Percentiles rank a stretch among this genome's conserved stretches.
Evolutionary conservation across 805 yeast genomes (phyloP).

Genomic region (Trichomonascus vanleenenianus): DNA sequence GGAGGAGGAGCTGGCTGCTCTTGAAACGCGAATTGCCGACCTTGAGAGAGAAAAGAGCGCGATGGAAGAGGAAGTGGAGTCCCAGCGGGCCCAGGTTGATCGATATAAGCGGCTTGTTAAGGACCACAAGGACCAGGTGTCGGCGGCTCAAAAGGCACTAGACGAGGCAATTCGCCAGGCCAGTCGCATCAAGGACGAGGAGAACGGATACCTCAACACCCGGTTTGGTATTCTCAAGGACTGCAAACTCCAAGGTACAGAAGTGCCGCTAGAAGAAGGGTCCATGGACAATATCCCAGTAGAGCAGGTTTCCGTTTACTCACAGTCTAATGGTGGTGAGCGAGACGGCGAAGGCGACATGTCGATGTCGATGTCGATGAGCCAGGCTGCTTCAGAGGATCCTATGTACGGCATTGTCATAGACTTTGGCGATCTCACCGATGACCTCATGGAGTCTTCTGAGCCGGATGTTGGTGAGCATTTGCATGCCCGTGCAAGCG

Average conservation of each 20-base stretch:
- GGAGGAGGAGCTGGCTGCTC: slow-evolving; percentile 25
- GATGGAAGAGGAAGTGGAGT: slow-evolving; percentile 32
- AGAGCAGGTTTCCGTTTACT: slow-evolving; percentile 33
- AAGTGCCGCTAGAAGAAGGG: slow-evolving; percentile 56
- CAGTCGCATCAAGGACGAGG: slow-evolving; percentile 38
- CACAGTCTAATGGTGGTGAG: neutral
- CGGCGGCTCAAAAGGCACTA: slow-evolving; percentile 23
- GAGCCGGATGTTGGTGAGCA: slow-evolving; percentile 18
- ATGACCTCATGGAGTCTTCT: slow-evolving; percentile 25
- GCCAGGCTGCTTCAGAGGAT: slow-evolving; percentile 23
- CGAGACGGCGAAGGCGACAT: slow-evolving; percentile 20
- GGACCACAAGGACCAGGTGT: slow-evolving; percentile 24
- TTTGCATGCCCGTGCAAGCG: slow-evolving; percentile 23
- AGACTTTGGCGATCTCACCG: slow-evolving; percentile 29
- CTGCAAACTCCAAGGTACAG: slow-evolving; percentile 66
- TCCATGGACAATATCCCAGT: slow-evolving; percentile 54
- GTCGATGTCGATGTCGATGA: slow-evolving; percentile 17
- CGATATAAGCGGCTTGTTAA: slow-evolving; percentile 20
- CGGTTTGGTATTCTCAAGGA: slow-evolving; percentile 53
- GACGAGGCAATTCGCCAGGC: slow-evolving; percentile 30
- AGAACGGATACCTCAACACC: slow-evolving; percentile 42
- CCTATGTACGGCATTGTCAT: slow-evolving; percentile 30
- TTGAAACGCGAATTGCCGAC: neutral
- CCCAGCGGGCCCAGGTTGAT: slow-evolving; percentile 33
- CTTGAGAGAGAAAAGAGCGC: slow-evolving; percentile 11